Conservation (phyloP, 495 filamentous ascomycete species). For the Talaromyces thailandensis region DNA sequence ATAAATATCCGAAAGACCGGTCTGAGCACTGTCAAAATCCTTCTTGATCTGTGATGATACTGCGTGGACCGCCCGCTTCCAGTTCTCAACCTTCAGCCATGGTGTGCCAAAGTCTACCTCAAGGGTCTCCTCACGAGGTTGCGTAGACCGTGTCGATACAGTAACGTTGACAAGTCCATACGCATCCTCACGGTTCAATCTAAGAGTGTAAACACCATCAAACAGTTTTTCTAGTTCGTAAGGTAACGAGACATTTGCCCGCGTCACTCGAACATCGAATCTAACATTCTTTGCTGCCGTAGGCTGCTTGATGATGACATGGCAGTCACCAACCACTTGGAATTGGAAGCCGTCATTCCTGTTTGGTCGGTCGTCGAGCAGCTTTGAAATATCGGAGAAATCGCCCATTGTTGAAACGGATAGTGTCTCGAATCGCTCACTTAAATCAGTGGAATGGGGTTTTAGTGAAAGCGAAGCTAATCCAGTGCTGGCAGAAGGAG, state of each 20-base stretch:
- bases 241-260: conserved; percentile 30
- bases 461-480: conserved; percentile 21
- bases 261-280: conserved; percentile 43
- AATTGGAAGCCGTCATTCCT: conserved; percentile 42
- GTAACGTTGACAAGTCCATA: conserved; percentile 49
- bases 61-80: conserved; percentile 40
- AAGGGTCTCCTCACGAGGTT: conserved; percentile 42
- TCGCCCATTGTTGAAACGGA: conserved; percentile 13
- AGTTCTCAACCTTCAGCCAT: conserved; percentile 50
- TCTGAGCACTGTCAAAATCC: conserved; percentile 36
- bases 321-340: conserved; percentile 51
- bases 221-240: conserved; percentile 44
- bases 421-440: conserved; percentile 11
- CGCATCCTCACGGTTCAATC: conserved; percentile 48
- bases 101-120: conserved; percentile 52
- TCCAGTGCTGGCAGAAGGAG: conserved; percentile 11
- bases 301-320: conserved; percentile 52
- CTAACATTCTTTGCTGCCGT: conserved; percentile 38
- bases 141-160: conserved; percentile 42
- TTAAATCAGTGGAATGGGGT: conserved; percentile 8
- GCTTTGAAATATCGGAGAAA: conserved; percentile 11
- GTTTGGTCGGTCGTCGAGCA: conserved; percentile 8
- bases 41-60: conserved; percentile 33
- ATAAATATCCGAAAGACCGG: conserved; percentile 29
- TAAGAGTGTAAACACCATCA: conserved; percentile 49